phyloP scores from a whole-genome alignment of 1,139 yeast species.

The Zygoascus meyerae region DNA sequence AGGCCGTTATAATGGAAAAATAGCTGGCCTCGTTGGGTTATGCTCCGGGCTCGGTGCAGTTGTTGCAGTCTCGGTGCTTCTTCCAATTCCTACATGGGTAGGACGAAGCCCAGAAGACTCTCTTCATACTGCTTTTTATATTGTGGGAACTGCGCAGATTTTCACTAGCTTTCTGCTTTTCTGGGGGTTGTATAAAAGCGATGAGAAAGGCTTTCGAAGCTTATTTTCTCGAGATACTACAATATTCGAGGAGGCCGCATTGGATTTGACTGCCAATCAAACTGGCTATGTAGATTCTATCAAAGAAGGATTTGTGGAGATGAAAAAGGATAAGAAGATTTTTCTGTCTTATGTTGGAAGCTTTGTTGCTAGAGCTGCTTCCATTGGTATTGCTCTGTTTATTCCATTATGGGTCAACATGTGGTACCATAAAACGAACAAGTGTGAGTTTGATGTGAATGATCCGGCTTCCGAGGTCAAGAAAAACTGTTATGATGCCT shows the following conservation, averaged over 20 bases:
- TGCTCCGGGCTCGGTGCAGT: conserved; percentile 64
- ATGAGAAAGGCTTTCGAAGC: conserved; percentile 29
- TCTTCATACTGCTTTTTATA: conserved; percentile 43
- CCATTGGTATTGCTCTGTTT: conserved; percentile 56
- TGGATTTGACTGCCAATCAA: conserved; percentile 17
- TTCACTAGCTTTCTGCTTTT: conserved; percentile 38
- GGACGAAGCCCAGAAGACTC: conserved; percentile 37
- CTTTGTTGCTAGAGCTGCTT: conserved; percentile 58
- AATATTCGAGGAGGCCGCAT: conserved; percentile 29
- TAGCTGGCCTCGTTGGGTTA: conserved; percentile 57
- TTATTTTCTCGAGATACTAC: conserved; percentile 26
- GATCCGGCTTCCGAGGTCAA: conserved; percentile 22
- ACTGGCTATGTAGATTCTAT: conserved; percentile 38
- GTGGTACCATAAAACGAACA: conserved; percentile 38
- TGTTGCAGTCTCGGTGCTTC: conserved; percentile 58
- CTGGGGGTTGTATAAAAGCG: conserved; percentile 45
- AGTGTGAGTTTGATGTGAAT: conserved; percentile 23
- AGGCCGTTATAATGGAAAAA: conserved; percentile 43
- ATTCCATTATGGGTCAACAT: conserved; percentile 59
- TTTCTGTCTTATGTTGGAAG: conserved; percentile 56
- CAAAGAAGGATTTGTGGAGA: conserved; percentile 42
- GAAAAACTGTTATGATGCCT: conserved; percentile 53
- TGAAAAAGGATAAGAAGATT: conserved; percentile 33
- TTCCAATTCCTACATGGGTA: conserved; percentile 58
- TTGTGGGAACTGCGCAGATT: conserved; percentile 45